Conservation (phyloP, 176 grass and related monocot species). For the Zizania latifolia region DNA sequence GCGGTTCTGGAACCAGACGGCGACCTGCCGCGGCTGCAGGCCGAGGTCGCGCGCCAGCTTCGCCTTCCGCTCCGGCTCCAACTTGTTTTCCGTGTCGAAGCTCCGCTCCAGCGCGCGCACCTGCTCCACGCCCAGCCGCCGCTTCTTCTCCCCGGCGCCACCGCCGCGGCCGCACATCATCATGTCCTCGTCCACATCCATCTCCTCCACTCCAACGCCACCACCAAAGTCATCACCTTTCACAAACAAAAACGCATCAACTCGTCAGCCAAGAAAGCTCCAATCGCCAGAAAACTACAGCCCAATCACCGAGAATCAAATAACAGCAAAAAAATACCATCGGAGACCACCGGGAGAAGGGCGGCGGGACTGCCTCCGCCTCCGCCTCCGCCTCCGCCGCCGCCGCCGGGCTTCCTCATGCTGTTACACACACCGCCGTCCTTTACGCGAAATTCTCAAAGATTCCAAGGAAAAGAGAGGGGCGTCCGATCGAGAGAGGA, state of each 20-base stretch:
- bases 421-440: too few species aligned
- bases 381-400: not conserved
- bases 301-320: not conserved
- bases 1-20: conserved; percentile 90
- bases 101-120: conserved; percentile 64
- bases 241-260: not conserved
- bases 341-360: not conserved
- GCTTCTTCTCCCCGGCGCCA: conserved; percentile 55
- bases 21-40: conserved; percentile 76
- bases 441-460: not conserved
- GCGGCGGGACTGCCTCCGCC: not conserved
- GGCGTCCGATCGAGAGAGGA: not conserved
- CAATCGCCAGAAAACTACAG: not conserved
- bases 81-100: conserved; percentile 79
- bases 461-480: not conserved
- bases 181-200: conserved; percentile 21
- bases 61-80: conserved; percentile 79
- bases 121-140: conserved; percentile 61
- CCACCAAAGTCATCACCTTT: conserved; percentile 16
- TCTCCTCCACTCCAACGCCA: not conserved
- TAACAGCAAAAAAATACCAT: not conserved
- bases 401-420: conserved; percentile 19
- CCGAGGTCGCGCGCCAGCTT: conserved; percentile 62
- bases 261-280: conserved; percentile 9
- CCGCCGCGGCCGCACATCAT: not conserved